phyloP scores from a whole-genome alignment of 805 yeast species.

The Sugiyamaella mastotermitis region DNA sequence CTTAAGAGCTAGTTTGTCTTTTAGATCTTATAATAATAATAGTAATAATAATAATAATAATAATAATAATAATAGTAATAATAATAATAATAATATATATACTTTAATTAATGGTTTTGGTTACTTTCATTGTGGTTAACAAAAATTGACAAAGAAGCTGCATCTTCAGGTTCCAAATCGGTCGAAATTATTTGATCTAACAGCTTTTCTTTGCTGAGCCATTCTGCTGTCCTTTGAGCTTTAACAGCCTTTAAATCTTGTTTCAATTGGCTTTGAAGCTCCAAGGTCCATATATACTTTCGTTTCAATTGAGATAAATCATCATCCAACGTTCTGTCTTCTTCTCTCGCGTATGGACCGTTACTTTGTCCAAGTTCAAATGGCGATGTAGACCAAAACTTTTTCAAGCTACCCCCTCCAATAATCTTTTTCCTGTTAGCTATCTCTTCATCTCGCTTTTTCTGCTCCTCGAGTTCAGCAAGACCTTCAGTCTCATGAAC shows the following conservation, averaged over 20 bases:
- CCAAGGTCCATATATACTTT: slow-evolving; percentile 29
- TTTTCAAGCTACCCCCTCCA: slow-evolving; percentile 5
- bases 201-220: slow-evolving; percentile 31
- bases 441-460: slow-evolving; percentile 4
- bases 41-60: no score
- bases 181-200: slow-evolving; percentile 25
- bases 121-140: no score
- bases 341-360: no score
- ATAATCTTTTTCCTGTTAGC: not conserved
- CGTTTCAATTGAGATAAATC: slow-evolving; percentile 22
- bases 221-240: slow-evolving; percentile 18
- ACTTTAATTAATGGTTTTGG: no score
- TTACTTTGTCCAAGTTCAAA: no score
- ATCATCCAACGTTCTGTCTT: slow-evolving; percentile 7
- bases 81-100: no score
- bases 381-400: slow-evolving; percentile 1
- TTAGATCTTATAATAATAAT: no score
- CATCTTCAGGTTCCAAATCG: not conserved
- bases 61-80: no score
- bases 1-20: slow-evolving; percentile 48
- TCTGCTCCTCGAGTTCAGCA: slow-evolving; percentile 2
- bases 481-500: slow-evolving; percentile 42
- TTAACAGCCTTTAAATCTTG: slow-evolving; percentile 20
- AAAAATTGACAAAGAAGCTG: not conserved
- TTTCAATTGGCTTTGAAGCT: slow-evolving; percentile 22